Evolutionary conservation across 495 filamentous ascomycete species (phyloP), one percentile per base, ranked within the genome.

Genomic region (Hypoxylon fragiforme): DNA sequence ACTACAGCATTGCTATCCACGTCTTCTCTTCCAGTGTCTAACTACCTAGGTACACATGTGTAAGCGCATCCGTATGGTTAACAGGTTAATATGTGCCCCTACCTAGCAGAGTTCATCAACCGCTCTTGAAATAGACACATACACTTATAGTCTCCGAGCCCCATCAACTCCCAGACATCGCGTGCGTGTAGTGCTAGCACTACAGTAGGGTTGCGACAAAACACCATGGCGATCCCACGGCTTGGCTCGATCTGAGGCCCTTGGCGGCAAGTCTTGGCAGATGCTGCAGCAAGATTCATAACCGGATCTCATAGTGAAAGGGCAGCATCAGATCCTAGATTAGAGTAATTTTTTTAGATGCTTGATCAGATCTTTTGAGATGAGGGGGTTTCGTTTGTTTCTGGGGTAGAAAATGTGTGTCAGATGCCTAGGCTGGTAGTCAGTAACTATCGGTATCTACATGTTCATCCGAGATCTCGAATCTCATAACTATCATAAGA

Each of bases 161-260:
- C 18, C 26, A 18, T 37, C 16, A 14, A 36, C 44, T 39, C 43
- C 43, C 48, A 47, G 48, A 52, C 48, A 14, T 30, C 11, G 24
- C 16, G 18, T 46, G 35, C 11, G 28, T 12, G 54, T 49, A 51
- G 13, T 45, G 15, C 15, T 32, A 44, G 44, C 28, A n/a, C n/a
- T n/a, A n/a, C n/a, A n/a, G n/a, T n/a, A 39, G 57, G 52, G 41
- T 49, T 62, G 58, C 32, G 34, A 56, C 57, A n/a, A 63, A 31
- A 41, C 38, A 30, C 28, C 12, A 7, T 13, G 46, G 51, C 51
- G 57, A 62, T 64, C 57, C 19, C 51, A 57, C 57, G 28, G 44
- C 62, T 62, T 62, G 57, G 52, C 57, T 11, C 46, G 43, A 64
- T 54, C 44, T 56, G 50, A 64, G 42, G 44, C 50, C 44, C 62